Evolutionary conservation across 1,139 yeast species (phyloP).

Genomic region (Sugiyamaella grinbergsii): DNA sequence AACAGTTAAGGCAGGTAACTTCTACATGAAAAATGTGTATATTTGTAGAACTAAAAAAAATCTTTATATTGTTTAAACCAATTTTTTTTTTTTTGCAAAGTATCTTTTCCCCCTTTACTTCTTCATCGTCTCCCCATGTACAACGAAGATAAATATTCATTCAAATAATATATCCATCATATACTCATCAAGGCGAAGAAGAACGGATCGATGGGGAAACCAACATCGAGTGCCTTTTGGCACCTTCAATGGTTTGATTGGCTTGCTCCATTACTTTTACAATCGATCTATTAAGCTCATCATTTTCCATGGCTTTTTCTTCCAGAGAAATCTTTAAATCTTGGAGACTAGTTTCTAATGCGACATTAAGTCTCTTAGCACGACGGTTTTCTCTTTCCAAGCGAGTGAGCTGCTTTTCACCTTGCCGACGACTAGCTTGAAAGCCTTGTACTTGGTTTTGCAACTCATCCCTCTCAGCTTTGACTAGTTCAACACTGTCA

Average conservation of each 20-base stretch:
- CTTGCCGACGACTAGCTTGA: slow-evolving; percentile 33
- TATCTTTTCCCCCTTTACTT: no score
- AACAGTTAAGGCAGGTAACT: no score
- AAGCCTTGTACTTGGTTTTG: slow-evolving; percentile 35
- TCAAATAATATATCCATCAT: background rate
- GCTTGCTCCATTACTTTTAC: slow-evolving; percentile 42
- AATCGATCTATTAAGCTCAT: slow-evolving; percentile 40
- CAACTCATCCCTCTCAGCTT: slow-evolving; percentile 36
- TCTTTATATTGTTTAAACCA: background rate
- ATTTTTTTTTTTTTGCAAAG: no score
- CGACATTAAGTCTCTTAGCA: slow-evolving; percentile 32
- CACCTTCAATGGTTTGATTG: slow-evolving; percentile 40
- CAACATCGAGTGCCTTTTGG: slow-evolving; percentile 36
- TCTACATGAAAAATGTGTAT: no score
- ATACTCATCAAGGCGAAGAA: slow-evolving; percentile 4
- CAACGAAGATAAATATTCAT: background rate
- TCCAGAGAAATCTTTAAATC: slow-evolving; percentile 43
- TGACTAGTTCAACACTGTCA: slow-evolving; percentile 29
- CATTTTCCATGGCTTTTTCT: slow-evolving; percentile 45
- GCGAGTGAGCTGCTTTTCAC: slow-evolving; percentile 36
- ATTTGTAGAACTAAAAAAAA: background rate
- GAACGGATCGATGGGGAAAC: slow-evolving; percentile 23
- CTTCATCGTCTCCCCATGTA: no score
- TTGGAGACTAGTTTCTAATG: slow-evolving; percentile 39
- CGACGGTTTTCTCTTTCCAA: slow-evolving; percentile 38